These are phyloP conservation scores for Acanthamoeba royreba DNA, from an alignment of 208 protist species.

Conservation along the genomic window DNA sequence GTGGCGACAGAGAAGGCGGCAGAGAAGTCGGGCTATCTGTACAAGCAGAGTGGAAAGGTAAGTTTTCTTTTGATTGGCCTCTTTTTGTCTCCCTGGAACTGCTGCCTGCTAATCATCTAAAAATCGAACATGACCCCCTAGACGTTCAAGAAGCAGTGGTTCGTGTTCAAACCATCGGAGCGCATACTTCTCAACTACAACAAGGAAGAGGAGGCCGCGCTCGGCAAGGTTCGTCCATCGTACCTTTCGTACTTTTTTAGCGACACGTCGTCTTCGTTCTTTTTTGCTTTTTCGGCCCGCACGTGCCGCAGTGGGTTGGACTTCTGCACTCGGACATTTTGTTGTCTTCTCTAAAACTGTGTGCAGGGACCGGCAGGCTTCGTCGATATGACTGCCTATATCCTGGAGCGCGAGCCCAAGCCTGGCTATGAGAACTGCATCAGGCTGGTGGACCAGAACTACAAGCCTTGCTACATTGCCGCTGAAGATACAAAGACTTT, in stretches of 20 bases:
- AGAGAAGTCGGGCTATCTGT: not conserved
- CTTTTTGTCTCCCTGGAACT: not conserved
- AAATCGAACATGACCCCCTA: too few species aligned
- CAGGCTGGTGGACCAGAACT: not conserved
- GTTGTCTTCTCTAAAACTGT: too few species aligned
- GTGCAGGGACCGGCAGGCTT: not conserved
- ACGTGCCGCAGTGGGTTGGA: too few species aligned
- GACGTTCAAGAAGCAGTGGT: constrained; percentile 23
- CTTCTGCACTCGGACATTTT: too few species aligned
- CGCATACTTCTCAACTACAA: not conserved
- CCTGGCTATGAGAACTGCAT: not conserved
- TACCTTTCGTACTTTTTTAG: not conserved
- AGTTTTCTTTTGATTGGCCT: not conserved
- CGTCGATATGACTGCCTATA: not conserved
- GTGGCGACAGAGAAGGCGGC: too few species aligned
- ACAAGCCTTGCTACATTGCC: not conserved
- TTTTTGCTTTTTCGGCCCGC: too few species aligned
- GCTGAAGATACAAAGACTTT: not conserved
- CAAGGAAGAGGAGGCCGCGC: not conserved
- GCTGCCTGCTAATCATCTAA: too few species aligned
- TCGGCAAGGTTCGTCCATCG: not conserved
- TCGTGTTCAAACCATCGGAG: not conserved
- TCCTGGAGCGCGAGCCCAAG: not conserved
- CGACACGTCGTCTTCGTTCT: not conserved
- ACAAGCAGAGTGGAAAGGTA: not conserved